Evolutionary conservation across 1,284 basidiomycete genomes (phyloP).

Genomic region (Boletus sp.): DNA sequence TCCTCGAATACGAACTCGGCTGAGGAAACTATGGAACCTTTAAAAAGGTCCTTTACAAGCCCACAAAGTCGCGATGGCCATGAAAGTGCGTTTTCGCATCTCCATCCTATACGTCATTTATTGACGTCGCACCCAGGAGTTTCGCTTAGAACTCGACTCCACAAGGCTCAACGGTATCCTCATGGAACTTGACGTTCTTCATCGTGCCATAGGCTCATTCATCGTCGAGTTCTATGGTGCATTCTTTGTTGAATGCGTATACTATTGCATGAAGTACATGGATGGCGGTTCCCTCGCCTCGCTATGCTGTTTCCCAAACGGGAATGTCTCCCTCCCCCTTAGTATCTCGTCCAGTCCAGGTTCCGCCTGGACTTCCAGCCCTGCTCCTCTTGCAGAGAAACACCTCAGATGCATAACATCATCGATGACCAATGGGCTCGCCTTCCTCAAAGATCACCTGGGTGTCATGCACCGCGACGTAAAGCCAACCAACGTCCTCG

Average conservation of each 20-base stretch:
- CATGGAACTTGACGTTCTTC: conserved; percentile 97
- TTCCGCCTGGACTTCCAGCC: conserved; percentile 34
- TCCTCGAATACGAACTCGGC: conserved; percentile 91
- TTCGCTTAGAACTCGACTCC: conserved; percentile 94
- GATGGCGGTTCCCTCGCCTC: conserved; percentile 93
- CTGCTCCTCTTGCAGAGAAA: conserved; percentile 32
- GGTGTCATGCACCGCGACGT: conserved; percentile 98
- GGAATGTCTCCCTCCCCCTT: conserved; percentile 36
- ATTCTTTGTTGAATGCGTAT: conserved; percentile 99
- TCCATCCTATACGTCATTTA: conserved; percentile 11
- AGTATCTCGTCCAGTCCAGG: conserved; percentile 32
- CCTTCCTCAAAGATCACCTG: conserved; percentile 93
- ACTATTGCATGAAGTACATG: conserved; percentile 99
- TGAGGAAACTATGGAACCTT: conserved; percentile 98
- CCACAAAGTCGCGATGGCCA: conserved; percentile 97
- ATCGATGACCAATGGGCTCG: conserved; percentile 85
- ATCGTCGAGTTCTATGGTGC: conserved; percentile 99
- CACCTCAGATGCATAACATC: conserved; percentile 77
- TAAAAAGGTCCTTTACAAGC: conserved; percentile 90
- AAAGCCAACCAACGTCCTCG: conserved; percentile 95
- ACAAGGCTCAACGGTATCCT: conserved; percentile 94
- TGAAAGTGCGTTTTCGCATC: conserved; percentile 69
- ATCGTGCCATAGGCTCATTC: conserved; percentile 85
- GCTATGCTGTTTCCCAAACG: conserved; percentile 46
- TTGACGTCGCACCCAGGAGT: conserved; percentile 66